Evolutionary conservation across 1,284 basidiomycete species (phyloP).

Genomic region (Amylostereum chailletii): DNA sequence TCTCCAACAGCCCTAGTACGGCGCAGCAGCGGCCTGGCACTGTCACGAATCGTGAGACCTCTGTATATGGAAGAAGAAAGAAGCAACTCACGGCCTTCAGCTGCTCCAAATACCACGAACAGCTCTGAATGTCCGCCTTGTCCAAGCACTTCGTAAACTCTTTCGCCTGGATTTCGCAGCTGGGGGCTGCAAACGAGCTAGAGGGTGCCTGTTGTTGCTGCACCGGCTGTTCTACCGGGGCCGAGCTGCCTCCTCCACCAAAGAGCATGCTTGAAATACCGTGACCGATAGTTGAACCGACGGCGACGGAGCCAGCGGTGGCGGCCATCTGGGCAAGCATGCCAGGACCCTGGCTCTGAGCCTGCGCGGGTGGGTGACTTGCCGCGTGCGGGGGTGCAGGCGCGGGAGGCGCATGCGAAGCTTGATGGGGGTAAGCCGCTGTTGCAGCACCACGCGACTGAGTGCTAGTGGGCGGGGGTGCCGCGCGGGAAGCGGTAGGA

Average conservation of each 20-base stretch:
- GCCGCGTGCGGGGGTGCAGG: conserved; percentile 31
- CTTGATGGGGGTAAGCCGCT: conserved; percentile 30
- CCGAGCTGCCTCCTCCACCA: conserved; percentile 43
- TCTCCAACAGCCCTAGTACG: conserved; percentile 28
- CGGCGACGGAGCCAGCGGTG: conserved; percentile 80
- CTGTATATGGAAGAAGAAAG: background rate
- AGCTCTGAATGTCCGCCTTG: conserved; percentile 65
- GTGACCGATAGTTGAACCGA: conserved; percentile 79
- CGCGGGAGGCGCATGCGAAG: conserved; percentile 24
- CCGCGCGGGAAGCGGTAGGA: conserved; percentile 45
- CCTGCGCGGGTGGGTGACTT: conserved; percentile 27
- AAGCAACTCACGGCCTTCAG: conserved; percentile 62
- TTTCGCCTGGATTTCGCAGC: conserved; percentile 68
- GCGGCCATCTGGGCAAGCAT: conserved; percentile 80
- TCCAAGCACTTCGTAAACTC: conserved; percentile 76
- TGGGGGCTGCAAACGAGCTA: conserved; percentile 29
- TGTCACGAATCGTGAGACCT: conserved; percentile 19
- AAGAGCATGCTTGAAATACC: conserved; percentile 82
- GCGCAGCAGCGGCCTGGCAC: conserved; percentile 73
- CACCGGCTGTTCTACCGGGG: conserved; percentile 34
- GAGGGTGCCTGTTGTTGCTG: conserved; percentile 38
- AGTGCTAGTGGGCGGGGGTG: conserved; percentile 32
- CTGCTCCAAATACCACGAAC: conserved; percentile 78
- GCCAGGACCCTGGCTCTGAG: conserved; percentile 40
- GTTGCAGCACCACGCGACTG: conserved; percentile 30